Evolutionary conservation across 148 eudicot genomes (phyloP), one percentile per base, ranked within the genome.

Genomic region (Fagopyrum esculentum): DNA sequence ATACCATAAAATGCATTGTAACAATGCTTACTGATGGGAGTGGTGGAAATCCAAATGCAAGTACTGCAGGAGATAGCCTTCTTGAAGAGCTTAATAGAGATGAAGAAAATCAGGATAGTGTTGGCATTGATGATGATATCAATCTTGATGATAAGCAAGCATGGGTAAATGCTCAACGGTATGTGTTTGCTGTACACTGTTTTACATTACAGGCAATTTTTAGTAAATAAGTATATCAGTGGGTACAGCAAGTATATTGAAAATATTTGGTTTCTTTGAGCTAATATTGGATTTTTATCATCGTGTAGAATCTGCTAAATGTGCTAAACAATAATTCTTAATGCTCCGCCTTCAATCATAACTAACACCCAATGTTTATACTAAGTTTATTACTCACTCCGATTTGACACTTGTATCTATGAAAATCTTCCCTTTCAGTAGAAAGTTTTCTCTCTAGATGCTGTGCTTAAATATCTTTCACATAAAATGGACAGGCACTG

Each of bases 21-120:
- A 95, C 96, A 73, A 95, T 95, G 99, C 92, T 95, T 77, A 95
- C 99, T 80, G 99, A 95, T 85, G 97, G 99, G 15, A 87, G 87
- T 73, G 91, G 92, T 83, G 97, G 95, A 68, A 89, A 83, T 80
- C 79, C 88, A 30, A 87, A 72, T 82, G 89, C 90, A 51, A 90
- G 92, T 74, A 79, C 82, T 76, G 78, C 87, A 71, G 97, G 97
- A 74, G 98, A 95, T 81, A 92, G 99, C 79, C 97, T 95, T 79
- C 97, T 95, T 77, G 99, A 95, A 90, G 99, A 95, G 82, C 76
- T 95, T 73, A 92, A 92, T 83, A 87, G 96, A 85, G 97, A 92
- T 75, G 99, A 95, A 84, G 99, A 95, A 82, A 86, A 82, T 87
- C 96, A 89, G 86, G 99, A 95, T 66, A 83, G 76, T 79, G 54